These are phyloP conservation scores for Monosiga brevicollis DNA, from an alignment of 78 protist genomes.

Conservation along the genomic window DNA sequence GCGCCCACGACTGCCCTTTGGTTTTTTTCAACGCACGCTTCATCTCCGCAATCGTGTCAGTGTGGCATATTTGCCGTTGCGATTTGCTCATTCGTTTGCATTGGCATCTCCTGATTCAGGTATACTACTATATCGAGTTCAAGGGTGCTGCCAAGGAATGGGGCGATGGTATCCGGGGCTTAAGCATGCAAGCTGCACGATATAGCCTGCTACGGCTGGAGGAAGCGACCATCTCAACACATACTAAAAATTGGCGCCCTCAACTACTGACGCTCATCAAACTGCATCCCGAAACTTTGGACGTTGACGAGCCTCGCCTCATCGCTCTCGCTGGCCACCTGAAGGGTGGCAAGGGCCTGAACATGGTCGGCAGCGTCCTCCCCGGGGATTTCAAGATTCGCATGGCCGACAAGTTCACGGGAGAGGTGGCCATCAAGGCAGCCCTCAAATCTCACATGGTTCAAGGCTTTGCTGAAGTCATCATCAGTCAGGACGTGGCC, in stretches of 20 bases:
- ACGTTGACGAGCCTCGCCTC: conserved; percentile 1
- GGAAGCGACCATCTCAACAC: neutral
- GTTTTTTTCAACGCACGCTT: no score
- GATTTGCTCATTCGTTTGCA: no score
- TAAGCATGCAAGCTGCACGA: conserved; percentile 22
- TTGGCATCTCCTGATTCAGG: no score
- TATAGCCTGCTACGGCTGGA: conserved; percentile 21
- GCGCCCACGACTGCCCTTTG: no score
- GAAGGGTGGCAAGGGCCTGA: neutral
- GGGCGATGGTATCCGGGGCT: conserved; percentile 32
- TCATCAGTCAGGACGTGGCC: neutral
- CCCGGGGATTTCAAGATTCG: neutral
- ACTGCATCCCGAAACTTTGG: neutral
- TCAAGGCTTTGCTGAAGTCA: conserved; percentile 16
- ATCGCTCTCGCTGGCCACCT: neutral
- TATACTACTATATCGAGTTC: conserved; percentile 10
- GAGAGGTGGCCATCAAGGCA: neutral
- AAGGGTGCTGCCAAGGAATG: conserved; percentile 2
- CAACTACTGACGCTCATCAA: conserved; percentile 1
- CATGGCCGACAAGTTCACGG: neutral
- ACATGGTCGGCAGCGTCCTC: neutral
- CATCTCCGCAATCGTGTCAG: no score
- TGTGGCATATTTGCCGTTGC: no score
- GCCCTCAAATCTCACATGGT: neutral
- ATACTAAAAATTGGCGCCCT: conserved; percentile 26